Evolutionary conservation across 2,329 filamentous ascomycete genomes (phyloP).

Genomic region (Fusarium cicatricum): DNA sequence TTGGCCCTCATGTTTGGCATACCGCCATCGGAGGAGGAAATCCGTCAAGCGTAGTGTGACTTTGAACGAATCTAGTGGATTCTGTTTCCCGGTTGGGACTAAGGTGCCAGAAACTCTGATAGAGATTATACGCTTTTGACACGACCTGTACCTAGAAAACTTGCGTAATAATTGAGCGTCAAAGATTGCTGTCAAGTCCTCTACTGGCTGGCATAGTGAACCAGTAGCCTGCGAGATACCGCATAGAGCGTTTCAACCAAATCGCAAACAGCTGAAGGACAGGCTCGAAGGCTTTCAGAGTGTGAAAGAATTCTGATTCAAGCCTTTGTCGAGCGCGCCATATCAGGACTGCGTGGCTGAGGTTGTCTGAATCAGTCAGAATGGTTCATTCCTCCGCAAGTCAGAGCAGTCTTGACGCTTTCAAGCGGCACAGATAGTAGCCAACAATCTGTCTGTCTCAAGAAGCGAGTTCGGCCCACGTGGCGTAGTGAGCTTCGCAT

Average conservation of each 20-base stretch:
- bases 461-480: no score
- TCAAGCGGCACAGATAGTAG: no score
- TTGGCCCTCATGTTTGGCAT: constrained; percentile 13
- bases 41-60: constrained; percentile 20
- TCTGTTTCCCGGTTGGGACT: constrained; percentile 6
- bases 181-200: background rate
- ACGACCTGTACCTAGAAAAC: background rate
- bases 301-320: no score
- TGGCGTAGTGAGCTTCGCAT: no score
- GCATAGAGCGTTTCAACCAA: background rate
- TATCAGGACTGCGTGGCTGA: no score
- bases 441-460: no score
- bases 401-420: no score
- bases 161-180: background rate
- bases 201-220: background rate
- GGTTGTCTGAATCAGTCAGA: no score
- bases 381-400: no score
- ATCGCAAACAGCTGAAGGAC: background rate
- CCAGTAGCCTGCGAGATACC: background rate
- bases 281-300: no score
- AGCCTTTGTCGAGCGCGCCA: no score
- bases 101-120: no score
- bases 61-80: constrained; percentile 10
- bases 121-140: background rate
- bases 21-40: constrained; percentile 10